These are phyloP conservation scores for Eucalyptus leucophloia DNA, from an alignment of 345 rosid species.

Conservation along the genomic window DNA sequence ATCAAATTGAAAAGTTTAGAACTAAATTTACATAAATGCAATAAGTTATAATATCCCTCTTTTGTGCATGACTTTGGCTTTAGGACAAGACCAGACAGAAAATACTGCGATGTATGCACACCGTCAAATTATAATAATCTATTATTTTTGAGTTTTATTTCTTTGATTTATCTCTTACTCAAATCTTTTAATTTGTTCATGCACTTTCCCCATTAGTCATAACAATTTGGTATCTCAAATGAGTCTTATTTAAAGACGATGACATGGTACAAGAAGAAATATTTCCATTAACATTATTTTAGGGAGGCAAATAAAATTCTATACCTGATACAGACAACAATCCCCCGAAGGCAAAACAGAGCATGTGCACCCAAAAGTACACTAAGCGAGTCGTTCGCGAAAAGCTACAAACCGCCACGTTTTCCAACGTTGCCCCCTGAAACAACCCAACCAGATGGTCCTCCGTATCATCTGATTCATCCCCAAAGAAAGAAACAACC, in stretches of 20 bases:
- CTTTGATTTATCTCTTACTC: neutral
- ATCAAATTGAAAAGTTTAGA: too few relatives aligned
- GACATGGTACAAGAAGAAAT: neutral
- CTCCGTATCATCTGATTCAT: neutral
- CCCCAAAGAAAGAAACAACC: neutral
- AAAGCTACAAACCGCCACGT: neutral
- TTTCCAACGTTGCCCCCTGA: neutral
- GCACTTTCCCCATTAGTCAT: neutral
- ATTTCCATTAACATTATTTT: neutral
- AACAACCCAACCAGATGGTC: neutral
- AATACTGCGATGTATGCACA: neutral
- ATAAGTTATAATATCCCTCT: neutral
- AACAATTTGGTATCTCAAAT: neutral
- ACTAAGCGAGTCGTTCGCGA: neutral
- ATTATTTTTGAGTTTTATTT: neutral
- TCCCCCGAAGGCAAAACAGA: neutral
- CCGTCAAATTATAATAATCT: neutral
- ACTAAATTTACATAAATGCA: too few relatives aligned
- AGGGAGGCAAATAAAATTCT: too few relatives aligned
- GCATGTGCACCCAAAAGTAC: neutral
- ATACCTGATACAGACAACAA: neutral
- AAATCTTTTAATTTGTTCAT: neutral
- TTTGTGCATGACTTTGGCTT: too few relatives aligned
- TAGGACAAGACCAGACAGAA: too few relatives aligned
- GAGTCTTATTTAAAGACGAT: neutral